Evolutionary conservation across 345 rosid genomes (phyloP).

Genomic region (Rubroshorea leprosula): DNA sequence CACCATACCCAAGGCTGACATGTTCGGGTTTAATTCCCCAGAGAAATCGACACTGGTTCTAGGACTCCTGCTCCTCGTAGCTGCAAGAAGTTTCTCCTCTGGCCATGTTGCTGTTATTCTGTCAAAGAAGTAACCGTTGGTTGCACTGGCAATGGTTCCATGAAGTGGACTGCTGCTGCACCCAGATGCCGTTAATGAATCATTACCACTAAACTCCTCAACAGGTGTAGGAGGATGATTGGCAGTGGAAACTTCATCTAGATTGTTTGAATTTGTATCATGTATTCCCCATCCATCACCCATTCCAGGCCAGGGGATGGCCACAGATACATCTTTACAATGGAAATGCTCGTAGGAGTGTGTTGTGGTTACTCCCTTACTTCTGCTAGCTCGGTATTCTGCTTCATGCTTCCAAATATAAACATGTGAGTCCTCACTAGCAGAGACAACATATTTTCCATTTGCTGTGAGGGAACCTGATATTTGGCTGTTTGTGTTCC

Average conservation of each 20-base stretch:
- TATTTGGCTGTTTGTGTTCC: conserved; percentile 84
- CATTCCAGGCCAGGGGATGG: conserved; percentile 88
- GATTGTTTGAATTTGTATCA: conserved; percentile 33
- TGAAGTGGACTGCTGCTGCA: conserved; percentile 48
- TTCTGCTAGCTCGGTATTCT: conserved; percentile 67
- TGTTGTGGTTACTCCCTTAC: conserved; percentile 59
- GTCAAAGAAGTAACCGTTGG: conserved; percentile 78
- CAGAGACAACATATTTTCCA: conserved; percentile 80
- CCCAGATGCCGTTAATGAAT: conserved; percentile 34
- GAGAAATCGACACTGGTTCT: conserved; percentile 43
- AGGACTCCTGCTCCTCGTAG: conserved; percentile 39
- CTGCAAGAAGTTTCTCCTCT: conserved; percentile 58
- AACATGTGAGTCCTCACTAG: conserved; percentile 95
- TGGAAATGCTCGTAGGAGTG: conserved; percentile 79
- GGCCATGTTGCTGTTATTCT: conserved; percentile 93
- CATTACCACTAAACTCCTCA: conserved; percentile 40
- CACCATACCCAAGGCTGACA: conserved; percentile 79
- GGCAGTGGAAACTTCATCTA: conserved; percentile 51
- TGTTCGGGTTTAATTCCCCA: conserved; percentile 39
- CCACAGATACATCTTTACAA: conserved; percentile 82
- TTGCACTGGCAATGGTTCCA: conserved; percentile 73
- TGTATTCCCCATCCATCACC: conserved; percentile 44
- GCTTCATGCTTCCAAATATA: conserved; percentile 90
- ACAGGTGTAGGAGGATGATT: conserved; percentile 84
- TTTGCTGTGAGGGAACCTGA: conserved; percentile 73